Percentiles rank a stretch among this genome's conserved stretches.
phyloP scores from a whole-genome alignment of 1,139 yeast genomes.

The Candida frijolesensis region DNA sequence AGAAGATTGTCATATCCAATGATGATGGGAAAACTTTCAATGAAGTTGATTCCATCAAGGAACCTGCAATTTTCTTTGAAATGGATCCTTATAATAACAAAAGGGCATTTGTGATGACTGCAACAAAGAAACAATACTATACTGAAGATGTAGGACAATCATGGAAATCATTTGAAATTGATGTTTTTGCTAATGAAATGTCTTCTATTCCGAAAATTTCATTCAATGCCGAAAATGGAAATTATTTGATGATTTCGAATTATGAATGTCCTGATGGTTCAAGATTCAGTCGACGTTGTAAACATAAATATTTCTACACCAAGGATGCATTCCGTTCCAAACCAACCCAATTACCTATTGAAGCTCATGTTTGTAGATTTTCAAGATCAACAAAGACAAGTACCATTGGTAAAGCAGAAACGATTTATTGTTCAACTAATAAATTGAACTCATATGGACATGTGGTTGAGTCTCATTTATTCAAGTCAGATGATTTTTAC shows the following conservation, averaged over 20 bases:
- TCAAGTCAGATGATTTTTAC: slow-evolving; percentile 59
- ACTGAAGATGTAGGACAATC: slow-evolving; percentile 60
- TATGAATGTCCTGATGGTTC: slow-evolving; percentile 35
- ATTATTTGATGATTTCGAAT: slow-evolving; percentile 42
- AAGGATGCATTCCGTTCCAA: slow-evolving; percentile 52
- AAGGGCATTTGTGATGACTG: slow-evolving; percentile 57
- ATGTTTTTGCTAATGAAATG: slow-evolving; percentile 13
- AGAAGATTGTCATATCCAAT: slow-evolving; percentile 42
- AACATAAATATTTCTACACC: slow-evolving; percentile 46
- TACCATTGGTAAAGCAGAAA: slow-evolving; percentile 38
- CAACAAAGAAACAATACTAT: slow-evolving; percentile 41
- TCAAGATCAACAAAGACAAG: slow-evolving; percentile 47
- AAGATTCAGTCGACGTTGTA: slow-evolving; percentile 31
- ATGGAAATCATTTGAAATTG: slow-evolving; percentile 51
- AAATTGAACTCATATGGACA: slow-evolving; percentile 47
- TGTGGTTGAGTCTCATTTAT: slow-evolving; percentile 42
- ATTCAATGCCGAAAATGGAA: slow-evolving; percentile 45
- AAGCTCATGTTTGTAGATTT: slow-evolving; percentile 51
- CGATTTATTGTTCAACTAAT: slow-evolving; percentile 53
- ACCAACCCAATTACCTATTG: slow-evolving; percentile 37
- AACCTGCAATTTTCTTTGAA: slow-evolving; percentile 29
- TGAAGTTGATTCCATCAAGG: slow-evolving; percentile 30
- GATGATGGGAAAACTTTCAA: slow-evolving; percentile 65
- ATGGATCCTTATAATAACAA: slow-evolving; percentile 48
- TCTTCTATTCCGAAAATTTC: slow-evolving; percentile 22